A percentile compares a stretch with the other conserved stretches of the same genome.
Evolutionary conservation across 164 flowering plant species (phyloP).

Genomic region (Dillenia turbinata): DNA sequence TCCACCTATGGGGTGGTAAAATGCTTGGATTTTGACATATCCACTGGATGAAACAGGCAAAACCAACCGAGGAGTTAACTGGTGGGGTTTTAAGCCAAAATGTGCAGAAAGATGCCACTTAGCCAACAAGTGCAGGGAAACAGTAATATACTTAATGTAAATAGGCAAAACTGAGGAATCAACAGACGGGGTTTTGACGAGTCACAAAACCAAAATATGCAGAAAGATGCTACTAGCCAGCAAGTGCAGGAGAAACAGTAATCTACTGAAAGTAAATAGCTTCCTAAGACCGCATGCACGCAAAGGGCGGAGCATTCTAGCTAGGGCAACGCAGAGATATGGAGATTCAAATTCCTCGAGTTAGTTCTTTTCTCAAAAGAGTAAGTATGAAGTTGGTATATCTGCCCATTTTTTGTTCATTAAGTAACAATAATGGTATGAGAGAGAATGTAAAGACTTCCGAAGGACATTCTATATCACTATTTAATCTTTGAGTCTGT

Average conservation of each 20-base stretch:
- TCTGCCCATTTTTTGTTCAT: constrained; percentile 6
- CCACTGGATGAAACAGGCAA: constrained; percentile 28
- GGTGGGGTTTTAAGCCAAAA: constrained; percentile 7
- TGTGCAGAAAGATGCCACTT: constrained; percentile 23
- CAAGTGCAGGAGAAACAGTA: constrained; percentile 20
- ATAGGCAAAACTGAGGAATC: constrained; percentile 8
- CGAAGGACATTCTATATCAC: no score
- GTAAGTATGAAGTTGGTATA: neutral
- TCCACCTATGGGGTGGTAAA: no score
- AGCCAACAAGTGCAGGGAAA: constrained; percentile 20
- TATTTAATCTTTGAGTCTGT: no score
- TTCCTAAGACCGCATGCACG: no score
- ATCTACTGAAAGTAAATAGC: neutral
- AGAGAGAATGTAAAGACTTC: neutral
- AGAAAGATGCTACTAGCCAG: constrained; percentile 26
- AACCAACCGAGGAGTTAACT: constrained; percentile 28
- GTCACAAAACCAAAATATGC: neutral
- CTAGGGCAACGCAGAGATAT: no score
- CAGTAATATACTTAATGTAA: constrained; percentile 7
- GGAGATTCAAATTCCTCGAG: no score
- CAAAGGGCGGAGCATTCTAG: no score
- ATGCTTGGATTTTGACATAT: neutral
- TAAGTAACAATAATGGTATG: constrained; percentile 3
- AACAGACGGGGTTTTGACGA: constrained; percentile 3
- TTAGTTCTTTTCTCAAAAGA: no score